Evolutionary conservation across 805 yeast species (phyloP), one percentile per base, ranked within the genome.

Genomic region (Nematodospora valgi): DNA sequence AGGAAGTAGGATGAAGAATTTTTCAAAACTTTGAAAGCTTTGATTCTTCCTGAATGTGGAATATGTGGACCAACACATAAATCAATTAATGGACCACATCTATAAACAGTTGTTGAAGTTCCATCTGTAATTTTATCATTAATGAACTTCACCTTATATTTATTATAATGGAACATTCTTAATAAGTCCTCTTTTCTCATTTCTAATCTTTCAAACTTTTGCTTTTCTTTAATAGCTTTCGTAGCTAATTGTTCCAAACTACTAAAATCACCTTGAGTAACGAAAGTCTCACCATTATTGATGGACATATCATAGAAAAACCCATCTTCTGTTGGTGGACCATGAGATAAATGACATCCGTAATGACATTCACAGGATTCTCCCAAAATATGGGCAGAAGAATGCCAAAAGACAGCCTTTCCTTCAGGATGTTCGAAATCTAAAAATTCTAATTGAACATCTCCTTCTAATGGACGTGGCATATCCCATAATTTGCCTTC

Each of bases 281-380:
- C 89, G 11, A 56, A 64, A 73, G 84, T 65, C 40, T 61, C 65
- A 51, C 91, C 89, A 41, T 78, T 74, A 44, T 79, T 80, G 54
- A 88, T 79, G 38, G 95, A 73, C 83, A 93, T 88, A 60, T 93
- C 98, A 64, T 93, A 93, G 70, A 91, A 93, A 68, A 93, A 93
- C 30, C 98, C 98, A 46, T 91, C 98, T 37, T 82, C 87, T 41
- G 96, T 91, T 60, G 98, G 98, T 21, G 98, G 98, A 48, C 98
- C 98, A 43, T 64, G 60, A 20, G 72, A 66, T 47, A 93, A 78
- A 60, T 91, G 96, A 46, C 95, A 94, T 48, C 97, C 98, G 59
- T 82, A 72, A 62, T 87, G 93, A 62, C 96, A 83, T 69, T 93
- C 98, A 70, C 96, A 85, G 32, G 97, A 91, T 70, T 93, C 98